Percentiles rank a stretch among this genome's conserved stretches.
Evolutionary conservation across 192 early-diverging fungal genomes (phyloP).

Genomic region (Lunasporangiospora selenospora): DNA sequence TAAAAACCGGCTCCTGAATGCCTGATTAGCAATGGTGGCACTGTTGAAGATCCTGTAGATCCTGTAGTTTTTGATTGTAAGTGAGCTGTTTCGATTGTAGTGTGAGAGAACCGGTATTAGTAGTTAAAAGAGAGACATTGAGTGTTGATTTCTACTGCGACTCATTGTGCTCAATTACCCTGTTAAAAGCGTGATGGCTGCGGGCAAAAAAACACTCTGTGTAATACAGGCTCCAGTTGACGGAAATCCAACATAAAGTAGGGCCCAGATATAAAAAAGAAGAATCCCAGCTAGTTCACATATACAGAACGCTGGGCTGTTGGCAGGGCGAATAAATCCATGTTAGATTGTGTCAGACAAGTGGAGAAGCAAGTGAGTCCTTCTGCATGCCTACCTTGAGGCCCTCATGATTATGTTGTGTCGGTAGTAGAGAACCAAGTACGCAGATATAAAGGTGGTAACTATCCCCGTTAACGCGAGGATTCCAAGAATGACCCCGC

Average conservation of each 20-base stretch:
- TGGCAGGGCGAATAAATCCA: background rate
- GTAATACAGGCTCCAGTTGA: constrained; percentile 24
- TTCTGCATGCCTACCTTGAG: constrained; percentile 42
- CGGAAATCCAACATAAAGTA: constrained; percentile 43
- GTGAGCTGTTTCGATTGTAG: no score
- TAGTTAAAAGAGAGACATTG: no score
- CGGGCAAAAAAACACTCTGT: constrained; percentile 17
- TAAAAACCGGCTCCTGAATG: constrained; percentile 5
- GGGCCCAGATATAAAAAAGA: constrained; percentile 34
- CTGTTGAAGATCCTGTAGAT: constrained; percentile 61
- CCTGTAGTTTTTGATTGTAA: constrained; percentile 57
- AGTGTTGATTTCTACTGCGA: no score
- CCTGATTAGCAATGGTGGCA: constrained; percentile 21
- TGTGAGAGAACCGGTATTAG: no score
- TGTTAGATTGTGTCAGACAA: no score
- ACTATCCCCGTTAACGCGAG: constrained; percentile 29
- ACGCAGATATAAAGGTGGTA: constrained; percentile 20
- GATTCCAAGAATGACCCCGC: constrained; percentile 25
- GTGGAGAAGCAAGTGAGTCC: background rate
- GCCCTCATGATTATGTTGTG: constrained; percentile 52
- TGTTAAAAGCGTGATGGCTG: constrained; percentile 28
- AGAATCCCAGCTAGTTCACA: constrained; percentile 53
- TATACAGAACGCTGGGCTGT: constrained; percentile 53
- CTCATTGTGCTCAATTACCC: no score
- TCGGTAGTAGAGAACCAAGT: constrained; percentile 30